Evolutionary conservation across 106 monocot species (phyloP), one percentile per base, ranked within the genome.

Genomic region (Allium sativum): DNA sequence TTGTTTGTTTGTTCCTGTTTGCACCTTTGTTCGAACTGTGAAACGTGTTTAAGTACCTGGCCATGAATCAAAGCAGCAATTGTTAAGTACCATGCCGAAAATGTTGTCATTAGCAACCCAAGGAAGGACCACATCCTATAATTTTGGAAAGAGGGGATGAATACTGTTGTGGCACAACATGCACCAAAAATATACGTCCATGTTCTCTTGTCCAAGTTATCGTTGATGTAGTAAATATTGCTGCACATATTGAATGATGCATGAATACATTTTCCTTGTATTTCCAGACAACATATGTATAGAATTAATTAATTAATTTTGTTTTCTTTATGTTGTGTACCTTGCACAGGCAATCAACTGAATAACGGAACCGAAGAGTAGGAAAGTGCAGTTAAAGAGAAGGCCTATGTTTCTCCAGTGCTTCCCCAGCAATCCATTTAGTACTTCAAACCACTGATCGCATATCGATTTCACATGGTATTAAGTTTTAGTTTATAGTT

Each of bases 321-420:
- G 59, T 19, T 21, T 2, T 59, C 42, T 40, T 21, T 17, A 11
- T 64, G 20, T 48, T 21, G 54, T 44, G 46, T 50, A 89, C 89
- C 89, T 89, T 44, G 89, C 89, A 48, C 89, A 89, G 55, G 89
- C 89, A 70, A 89, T 89, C 10, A 89, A 78, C 67, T 89, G 89
- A 58, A 89, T 89, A 14, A 89, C 88, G 15, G 88, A 88, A 59
- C 88, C 88, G 65, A 88, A 88, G 45, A 88, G 83, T 54, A 87
- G 87, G 73, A 88, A 88, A 44, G 89, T 89, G 68, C 89, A 89
- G 70, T 89, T 89, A 78, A 89, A 89, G 48, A 89, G 66, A n/a
- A 89, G 79, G 19, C 89, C 89, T 11, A 61, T 65, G 45, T 89
- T 89, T 42, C 89, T 79, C 89, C 89, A 89, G 45, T 85, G 89